A percentile compares a stretch with the other conserved stretches of the same genome.
These are phyloP conservation scores for Parascedosporium putredinis DNA, from an alignment of 2,329 filamentous ascomycete species.

Conservation along the genomic window DNA sequence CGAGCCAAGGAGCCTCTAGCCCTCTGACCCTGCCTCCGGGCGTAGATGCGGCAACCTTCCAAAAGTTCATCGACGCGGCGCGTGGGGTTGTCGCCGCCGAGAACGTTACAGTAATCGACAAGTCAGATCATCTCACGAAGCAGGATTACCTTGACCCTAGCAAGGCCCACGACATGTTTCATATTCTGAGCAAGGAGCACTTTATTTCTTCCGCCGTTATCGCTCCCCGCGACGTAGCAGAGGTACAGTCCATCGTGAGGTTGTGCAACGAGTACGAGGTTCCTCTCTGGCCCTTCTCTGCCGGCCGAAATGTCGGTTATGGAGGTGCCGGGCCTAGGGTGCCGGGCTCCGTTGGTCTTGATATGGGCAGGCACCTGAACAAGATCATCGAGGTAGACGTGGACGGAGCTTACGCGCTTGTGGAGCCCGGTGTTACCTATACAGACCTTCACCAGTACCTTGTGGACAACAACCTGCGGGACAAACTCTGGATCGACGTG, in stretches of 20 bases:
- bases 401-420: constrained; percentile 36
- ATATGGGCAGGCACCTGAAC: constrained; percentile 43
- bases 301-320: constrained; percentile 41
- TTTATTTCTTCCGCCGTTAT: constrained; percentile 30
- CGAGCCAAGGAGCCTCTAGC: background rate
- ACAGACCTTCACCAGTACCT: constrained; percentile 39
- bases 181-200: constrained; percentile 29
- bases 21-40: constrained; percentile 3
- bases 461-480: constrained; percentile 25
- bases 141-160: constrained; percentile 14
- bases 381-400: constrained; percentile 39
- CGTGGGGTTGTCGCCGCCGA: constrained; percentile 15
- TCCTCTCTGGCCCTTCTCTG: constrained; percentile 37
- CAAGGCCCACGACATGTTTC: constrained; percentile 25
- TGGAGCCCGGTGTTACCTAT: constrained; percentile 47
- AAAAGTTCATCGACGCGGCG: constrained; percentile 13
- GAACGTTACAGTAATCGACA: constrained; percentile 13
- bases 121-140: constrained; percentile 11
- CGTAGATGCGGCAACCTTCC: constrained; percentile 11
- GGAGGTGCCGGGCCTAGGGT: constrained; percentile 44
- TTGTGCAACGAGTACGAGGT: constrained; percentile 33
- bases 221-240: constrained; percentile 21
- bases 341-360: constrained; percentile 36
- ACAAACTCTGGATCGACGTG: constrained; percentile 32
- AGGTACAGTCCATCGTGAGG: constrained; percentile 35